phyloP scores from a whole-genome alignment of 352 stramenopile genomes.

The Phytophthora pinifolia region DNA sequence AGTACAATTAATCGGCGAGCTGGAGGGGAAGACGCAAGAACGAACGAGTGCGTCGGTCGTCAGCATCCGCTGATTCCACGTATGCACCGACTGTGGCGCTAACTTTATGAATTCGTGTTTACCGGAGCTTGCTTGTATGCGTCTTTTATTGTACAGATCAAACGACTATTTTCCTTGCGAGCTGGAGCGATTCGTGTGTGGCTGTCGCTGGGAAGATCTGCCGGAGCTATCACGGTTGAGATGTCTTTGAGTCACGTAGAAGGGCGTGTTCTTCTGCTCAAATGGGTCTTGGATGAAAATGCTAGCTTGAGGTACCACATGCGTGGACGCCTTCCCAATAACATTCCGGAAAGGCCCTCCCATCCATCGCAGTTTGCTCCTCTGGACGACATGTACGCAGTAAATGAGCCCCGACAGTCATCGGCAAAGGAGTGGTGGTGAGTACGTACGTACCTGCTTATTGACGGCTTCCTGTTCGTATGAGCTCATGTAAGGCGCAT shows the following conservation, averaged over 20 bases:
- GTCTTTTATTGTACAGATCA: not conserved
- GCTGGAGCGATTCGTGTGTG: slow-evolving; percentile 4
- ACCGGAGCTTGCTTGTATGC: not conserved
- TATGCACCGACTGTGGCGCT: slow-evolving; percentile 9
- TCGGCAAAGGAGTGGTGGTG: not conserved
- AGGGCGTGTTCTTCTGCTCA: slow-evolving; percentile 49
- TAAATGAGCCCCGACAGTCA: not conserved
- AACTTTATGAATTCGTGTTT: slow-evolving; percentile 34
- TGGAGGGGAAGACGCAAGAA: slow-evolving; percentile 7
- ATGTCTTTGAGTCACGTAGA: slow-evolving; percentile 60
- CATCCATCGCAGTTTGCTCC: slow-evolving; percentile 71
- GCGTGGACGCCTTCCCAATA: slow-evolving; percentile 69
- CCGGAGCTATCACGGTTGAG: slow-evolving; percentile 28
- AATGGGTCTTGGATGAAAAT: slow-evolving; percentile 62
- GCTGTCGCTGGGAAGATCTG: slow-evolving; percentile 6
- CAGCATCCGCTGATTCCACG: slow-evolving; percentile 3
- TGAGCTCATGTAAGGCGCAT: slow-evolving; percentile 64
- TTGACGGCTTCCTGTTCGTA: slow-evolving; percentile 53
- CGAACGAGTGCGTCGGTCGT: slow-evolving; percentile 4
- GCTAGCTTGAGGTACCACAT: slow-evolving; percentile 40
- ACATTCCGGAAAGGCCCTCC: slow-evolving; percentile 63
- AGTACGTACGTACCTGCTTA: slow-evolving; percentile 37
- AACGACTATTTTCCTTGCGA: slow-evolving; percentile 7
- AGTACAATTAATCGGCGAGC: slow-evolving; percentile 65
- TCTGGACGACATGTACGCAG: slow-evolving; percentile 16